Percentiles rank a stretch among this genome's conserved stretches.
Evolutionary conservation across 371 early-diverging fungal species (phyloP).

Genomic region (Mucor velutinosus): DNA sequence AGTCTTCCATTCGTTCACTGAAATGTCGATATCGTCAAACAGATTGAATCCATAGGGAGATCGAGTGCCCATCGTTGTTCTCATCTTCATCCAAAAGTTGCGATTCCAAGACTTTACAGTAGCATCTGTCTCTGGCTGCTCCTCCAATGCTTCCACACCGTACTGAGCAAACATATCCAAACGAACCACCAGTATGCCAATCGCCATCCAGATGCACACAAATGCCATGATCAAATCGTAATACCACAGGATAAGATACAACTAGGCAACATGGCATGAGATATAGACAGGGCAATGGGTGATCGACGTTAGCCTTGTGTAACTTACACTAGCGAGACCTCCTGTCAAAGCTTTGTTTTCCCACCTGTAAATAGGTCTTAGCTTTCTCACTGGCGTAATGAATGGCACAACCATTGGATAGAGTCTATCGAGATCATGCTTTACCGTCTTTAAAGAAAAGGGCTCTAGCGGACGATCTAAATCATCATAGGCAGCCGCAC

Average conservation of each 20-base stretch:
- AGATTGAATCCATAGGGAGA: conserved; percentile 9
- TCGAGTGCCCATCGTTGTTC: conserved; percentile 6
- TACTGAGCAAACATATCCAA: conserved; percentile 34
- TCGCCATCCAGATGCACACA: conserved; percentile 11
- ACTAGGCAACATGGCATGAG: conserved; percentile 8
- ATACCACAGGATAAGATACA: conserved; percentile 38
- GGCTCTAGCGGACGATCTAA: conserved; percentile 37
- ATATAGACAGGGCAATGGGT: background rate
- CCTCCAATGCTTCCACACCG: conserved; percentile 33
- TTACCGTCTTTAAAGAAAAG: conserved; percentile 36
- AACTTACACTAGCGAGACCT: conserved; percentile 29
- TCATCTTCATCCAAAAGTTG: conserved; percentile 21
- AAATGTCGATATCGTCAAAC: conserved; percentile 26
- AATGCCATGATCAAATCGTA: conserved; percentile 35
- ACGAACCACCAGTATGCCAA: conserved; percentile 19
- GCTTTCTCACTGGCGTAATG: conserved; percentile 19
- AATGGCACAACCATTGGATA: conserved; percentile 35
- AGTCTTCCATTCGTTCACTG: conserved; percentile 32
- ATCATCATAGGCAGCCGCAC: conserved; percentile 35
- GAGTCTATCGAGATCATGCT: conserved; percentile 39
- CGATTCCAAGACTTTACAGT: conserved; percentile 19
- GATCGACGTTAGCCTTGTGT: conserved; percentile 1
- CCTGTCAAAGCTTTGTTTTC: conserved; percentile 39
- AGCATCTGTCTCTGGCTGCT: conserved; percentile 24
- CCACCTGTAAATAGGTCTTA: conserved; percentile 40